phyloP scores from a whole-genome alignment of 1,139 yeast genomes.

The Candida pseudoviswanathii region DNA sequence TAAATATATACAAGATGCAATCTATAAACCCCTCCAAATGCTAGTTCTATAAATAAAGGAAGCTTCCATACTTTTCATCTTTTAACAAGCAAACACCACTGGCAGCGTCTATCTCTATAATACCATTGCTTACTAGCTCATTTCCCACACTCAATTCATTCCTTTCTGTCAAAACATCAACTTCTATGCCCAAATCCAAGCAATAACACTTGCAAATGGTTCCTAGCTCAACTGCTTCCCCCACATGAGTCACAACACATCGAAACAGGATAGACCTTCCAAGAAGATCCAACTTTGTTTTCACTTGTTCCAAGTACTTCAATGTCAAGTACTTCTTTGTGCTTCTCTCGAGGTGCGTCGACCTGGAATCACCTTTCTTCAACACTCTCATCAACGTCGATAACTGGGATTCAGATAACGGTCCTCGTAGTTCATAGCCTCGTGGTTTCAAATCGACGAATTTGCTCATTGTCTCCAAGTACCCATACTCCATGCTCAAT shows the following conservation, averaged over 20 bases:
- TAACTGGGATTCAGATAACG: slow-evolving; percentile 22
- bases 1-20: not conserved
- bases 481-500: slow-evolving; percentile 4
- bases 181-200: slow-evolving; percentile 46
- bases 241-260: slow-evolving; percentile 31
- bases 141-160: slow-evolving; percentile 41
- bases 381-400: slow-evolving; percentile 21
- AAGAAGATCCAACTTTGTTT: slow-evolving; percentile 9
- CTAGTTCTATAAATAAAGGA: slow-evolving; percentile 2
- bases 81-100: slow-evolving; percentile 36
- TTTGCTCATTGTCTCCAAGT: slow-evolving; percentile 10
- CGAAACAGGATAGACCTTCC: slow-evolving; percentile 17
- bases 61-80: slow-evolving; percentile 12
- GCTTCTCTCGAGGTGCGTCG: slow-evolving; percentile 17
- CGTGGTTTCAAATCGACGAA: slow-evolving; percentile 32
- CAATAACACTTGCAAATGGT: slow-evolving; percentile 39
- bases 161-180: slow-evolving; percentile 34
- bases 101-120: slow-evolving; percentile 38
- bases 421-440: slow-evolving; percentile 42
- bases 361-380: slow-evolving; percentile 17
- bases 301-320: slow-evolving; percentile 25
- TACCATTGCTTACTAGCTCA: slow-evolving; percentile 39
- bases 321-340: slow-evolving; percentile 26
- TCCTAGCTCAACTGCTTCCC: slow-evolving; percentile 16
- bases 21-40: not conserved